Conservation (phyloP, 257 asterid species). For the Mitragyna speciosa region DNA sequence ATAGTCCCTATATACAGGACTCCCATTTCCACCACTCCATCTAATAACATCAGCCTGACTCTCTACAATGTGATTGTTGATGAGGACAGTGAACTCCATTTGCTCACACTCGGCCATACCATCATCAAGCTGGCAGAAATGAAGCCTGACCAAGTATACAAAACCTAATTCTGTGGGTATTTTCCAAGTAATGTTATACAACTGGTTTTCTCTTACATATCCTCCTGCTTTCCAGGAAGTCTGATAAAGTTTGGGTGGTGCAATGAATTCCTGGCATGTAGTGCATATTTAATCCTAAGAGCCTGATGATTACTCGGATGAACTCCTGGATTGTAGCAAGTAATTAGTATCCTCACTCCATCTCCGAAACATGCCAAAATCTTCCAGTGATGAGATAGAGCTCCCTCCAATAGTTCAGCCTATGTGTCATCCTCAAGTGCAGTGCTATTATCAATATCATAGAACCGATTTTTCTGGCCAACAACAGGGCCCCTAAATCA, state of each 20-base stretch:
- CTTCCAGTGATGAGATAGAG: neutral
- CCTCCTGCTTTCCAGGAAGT: conserved; percentile 8
- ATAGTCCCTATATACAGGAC: conserved; percentile 21
- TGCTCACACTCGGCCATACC: neutral
- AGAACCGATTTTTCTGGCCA: conserved; percentile 3
- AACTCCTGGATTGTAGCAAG: conserved; percentile 36
- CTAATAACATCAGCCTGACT: neutral
- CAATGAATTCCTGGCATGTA: neutral
- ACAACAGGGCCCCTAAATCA: neutral
- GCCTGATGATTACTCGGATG: conserved; percentile 20
- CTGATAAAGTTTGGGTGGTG: conserved; percentile 15
- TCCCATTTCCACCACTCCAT: conserved; percentile 9
- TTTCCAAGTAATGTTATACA: conserved; percentile 3
- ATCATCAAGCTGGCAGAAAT: neutral
- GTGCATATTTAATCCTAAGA: neutral
- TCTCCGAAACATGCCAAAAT: conserved; percentile 15
- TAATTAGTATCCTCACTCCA: conserved; percentile 38
- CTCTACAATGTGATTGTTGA: conserved; percentile 22
- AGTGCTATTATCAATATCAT: neutral
- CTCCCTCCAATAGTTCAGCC: conserved; percentile 9
- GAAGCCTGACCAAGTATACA: conserved; percentile 17
- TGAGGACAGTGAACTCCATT: conserved; percentile 11
- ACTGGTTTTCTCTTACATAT: neutral
- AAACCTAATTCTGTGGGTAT: conserved; percentile 4
- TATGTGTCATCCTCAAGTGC: conserved; percentile 9